A percentile compares a stretch with the other conserved stretches of the same genome.
Evolutionary conservation across 208 protist species (phyloP).

Genomic region (Novymonas esmeraldas): DNA sequence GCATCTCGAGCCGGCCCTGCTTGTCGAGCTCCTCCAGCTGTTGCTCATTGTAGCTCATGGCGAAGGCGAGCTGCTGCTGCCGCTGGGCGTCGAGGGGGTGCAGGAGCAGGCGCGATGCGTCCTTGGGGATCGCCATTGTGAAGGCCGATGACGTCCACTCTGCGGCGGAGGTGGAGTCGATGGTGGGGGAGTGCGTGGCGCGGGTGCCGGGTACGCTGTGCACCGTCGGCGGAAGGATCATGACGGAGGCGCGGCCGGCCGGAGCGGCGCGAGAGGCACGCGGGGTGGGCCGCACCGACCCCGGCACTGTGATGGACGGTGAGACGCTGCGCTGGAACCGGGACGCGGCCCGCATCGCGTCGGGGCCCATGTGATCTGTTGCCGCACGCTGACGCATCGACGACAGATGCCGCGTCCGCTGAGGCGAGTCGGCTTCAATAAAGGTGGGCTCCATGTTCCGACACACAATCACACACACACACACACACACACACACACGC

Average conservation of each 20-base stretch:
- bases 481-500: background rate
- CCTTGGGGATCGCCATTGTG: constrained; percentile 36
- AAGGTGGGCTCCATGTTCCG: background rate
- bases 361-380: background rate
- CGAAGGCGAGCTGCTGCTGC: constrained; percentile 30
- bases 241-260: background rate
- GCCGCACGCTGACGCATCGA: constrained; percentile 1
- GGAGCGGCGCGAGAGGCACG: background rate
- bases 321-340: constrained; percentile 3
- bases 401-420: constrained; percentile 4
- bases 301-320: too few species aligned
- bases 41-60: constrained; percentile 33
- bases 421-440: background rate
- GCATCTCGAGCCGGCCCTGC: constrained; percentile 38
- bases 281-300: background rate
- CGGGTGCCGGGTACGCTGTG: background rate
- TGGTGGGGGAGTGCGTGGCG: background rate
- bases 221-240: background rate
- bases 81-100: constrained; percentile 59
- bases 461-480: background rate
- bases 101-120: constrained; percentile 44
- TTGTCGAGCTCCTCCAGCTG: constrained; percentile 47
- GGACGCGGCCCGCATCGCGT: background rate
- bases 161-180: background rate
- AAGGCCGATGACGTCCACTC: constrained; percentile 7